Base-by-base conservation (phyloP, 2,329 filamentous ascomycete species). In the Aspergillus pseudoviridinutans region DNA sequence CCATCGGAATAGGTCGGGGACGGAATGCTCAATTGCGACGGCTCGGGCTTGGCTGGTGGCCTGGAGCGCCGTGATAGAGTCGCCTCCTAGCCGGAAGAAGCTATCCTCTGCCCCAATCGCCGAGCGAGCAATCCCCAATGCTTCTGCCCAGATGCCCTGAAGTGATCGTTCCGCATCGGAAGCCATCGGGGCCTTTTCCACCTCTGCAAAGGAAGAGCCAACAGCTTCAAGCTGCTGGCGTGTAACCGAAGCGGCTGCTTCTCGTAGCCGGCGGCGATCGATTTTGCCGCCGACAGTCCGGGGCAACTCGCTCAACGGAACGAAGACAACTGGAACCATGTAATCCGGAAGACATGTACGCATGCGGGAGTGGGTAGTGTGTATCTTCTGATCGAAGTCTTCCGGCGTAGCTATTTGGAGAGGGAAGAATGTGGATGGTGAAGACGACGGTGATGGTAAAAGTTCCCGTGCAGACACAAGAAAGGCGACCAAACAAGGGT, bases 1-100 rank as follows among this genome's bases (percentile, higher is more conserved):
- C 53, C 47, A 58, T 22, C 49, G 49, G 49, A 58, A 58, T 17
- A 58, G 38, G 42, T 51, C 49, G 4, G 28, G 53, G 12, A 58
- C 56, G n/a, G 53, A 50, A 14, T 49, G 50, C 12, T 28, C n/a
- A 28, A 49, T 56, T 10, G 54, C 54, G 10, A 49, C 54, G 20
- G 49, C 54, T 7, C 57, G 54, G 28, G 54, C 57, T 10, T 27
- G 42, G 3, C 49, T 41, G 8, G 54, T 42, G 25, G 25, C 25
- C 25, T 25, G 25, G 4, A 25, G 25, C 25, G 25, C 25, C 25
- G 25, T 25, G 25, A 25, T 25, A 25, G 25, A 25, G 25, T 25
- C 25, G 25, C 25, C 25, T 25, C 25, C 25, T 25, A 25, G 25
- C 4, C 25, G 25, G 25, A 25, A 25, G 25, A 25, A 25, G 25